These are phyloP conservation scores for Mycena sanguinolenta DNA, from an alignment of 768 basidiomycete genomes.

Conservation along the genomic window DNA sequence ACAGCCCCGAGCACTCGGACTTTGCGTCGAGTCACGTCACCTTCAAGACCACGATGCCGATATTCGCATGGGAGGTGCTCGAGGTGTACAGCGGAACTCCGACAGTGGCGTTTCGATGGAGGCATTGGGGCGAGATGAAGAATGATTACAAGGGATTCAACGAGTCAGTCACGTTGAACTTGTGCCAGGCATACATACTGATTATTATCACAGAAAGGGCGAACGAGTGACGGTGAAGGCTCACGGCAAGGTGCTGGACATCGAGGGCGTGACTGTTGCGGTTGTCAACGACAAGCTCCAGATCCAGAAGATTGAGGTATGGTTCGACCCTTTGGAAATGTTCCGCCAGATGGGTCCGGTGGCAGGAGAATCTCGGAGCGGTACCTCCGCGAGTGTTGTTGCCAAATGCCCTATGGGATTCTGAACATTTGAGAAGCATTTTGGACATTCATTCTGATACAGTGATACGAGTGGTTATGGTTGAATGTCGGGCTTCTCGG, in stretches of 20 bases:
- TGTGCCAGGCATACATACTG: constrained; percentile 5
- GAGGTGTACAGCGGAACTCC: constrained; percentile 38
- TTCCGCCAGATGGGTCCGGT: constrained; percentile 34
- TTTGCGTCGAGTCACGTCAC: constrained; percentile 36
- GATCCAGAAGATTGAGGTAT: constrained; percentile 34
- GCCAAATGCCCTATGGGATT: constrained; percentile 32
- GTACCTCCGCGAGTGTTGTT: no score
- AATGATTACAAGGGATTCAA: constrained; percentile 32
- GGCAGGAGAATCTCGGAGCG: constrained; percentile 28
- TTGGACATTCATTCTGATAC: no score
- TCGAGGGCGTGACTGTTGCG: constrained; percentile 35
- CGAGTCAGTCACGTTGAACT: constrained; percentile 5
- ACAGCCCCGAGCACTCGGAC: constrained; percentile 35
- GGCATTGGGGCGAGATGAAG: constrained; percentile 38
- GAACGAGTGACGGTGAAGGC: constrained; percentile 29
- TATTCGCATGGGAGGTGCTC: constrained; percentile 40
- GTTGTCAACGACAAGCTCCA: constrained; percentile 35
- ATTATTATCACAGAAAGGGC: constrained; percentile 27
- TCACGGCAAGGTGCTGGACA: constrained; percentile 33
- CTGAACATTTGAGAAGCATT: no score
- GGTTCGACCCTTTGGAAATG: constrained; percentile 36
- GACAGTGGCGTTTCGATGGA: constrained; percentile 35
- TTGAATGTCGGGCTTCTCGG: no score
- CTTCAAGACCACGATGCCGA: constrained; percentile 39
- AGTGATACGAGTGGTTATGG: no score